Percentiles rank a stretch among this genome's conserved stretches.
phyloP scores from a whole-genome alignment of 495 filamentous ascomycete genomes.

The Xylaria flabelliformis region DNA sequence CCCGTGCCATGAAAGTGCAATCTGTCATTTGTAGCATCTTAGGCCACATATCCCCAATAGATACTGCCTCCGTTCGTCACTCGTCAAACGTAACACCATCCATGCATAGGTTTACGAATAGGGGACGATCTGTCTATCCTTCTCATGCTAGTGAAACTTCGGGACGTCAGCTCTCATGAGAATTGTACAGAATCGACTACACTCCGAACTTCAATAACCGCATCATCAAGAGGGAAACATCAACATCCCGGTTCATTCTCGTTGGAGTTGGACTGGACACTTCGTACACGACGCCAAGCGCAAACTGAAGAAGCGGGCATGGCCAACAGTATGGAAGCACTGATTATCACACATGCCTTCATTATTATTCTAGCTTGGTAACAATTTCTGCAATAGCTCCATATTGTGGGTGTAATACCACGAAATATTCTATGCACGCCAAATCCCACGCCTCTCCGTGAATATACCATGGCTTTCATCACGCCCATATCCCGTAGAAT shows the following conservation, averaged over 20 bases:
- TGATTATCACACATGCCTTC: background rate
- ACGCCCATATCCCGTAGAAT: background rate
- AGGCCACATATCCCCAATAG: background rate
- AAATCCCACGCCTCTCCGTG: no score
- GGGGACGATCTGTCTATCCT: background rate
- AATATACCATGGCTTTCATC: background rate
- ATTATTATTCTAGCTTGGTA: background rate
- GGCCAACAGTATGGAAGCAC: background rate
- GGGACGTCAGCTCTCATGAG: background rate
- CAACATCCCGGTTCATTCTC: background rate
- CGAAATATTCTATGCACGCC: background rate
- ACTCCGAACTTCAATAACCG: background rate
- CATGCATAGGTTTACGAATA: background rate
- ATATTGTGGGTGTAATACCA: background rate
- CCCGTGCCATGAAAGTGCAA: background rate
- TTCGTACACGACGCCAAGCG: background rate
- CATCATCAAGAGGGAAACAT: background rate
- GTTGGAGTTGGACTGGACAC: background rate
- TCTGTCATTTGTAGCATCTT: background rate
- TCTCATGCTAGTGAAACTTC: background rate
- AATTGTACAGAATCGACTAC: background rate
- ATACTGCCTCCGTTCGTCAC: background rate
- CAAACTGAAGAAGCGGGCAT: background rate
- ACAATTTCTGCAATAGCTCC: background rate
- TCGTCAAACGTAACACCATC: background rate